Percentiles rank a stretch among this genome's conserved stretches.
These are phyloP conservation scores for Viola odorata DNA, from an alignment of 345 rosid species.

Conservation along the genomic window DNA sequence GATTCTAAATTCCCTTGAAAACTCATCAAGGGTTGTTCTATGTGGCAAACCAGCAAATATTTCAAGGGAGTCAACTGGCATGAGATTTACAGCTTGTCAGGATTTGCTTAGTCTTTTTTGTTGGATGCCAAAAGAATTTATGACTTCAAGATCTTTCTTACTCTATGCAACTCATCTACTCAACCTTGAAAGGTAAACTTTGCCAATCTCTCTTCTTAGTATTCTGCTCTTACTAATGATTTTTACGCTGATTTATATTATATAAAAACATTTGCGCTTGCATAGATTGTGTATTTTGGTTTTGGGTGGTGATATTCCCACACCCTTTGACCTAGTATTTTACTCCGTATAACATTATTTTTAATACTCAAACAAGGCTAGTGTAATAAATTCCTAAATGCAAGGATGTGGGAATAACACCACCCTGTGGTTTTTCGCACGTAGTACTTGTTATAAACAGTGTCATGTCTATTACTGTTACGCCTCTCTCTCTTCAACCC, in stretches of 20 bases:
- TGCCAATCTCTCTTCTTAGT: neutral
- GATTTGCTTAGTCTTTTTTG: constrained; percentile 55
- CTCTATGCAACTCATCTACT: constrained; percentile 45
- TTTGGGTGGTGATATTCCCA: neutral
- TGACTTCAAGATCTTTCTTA: constrained; percentile 52
- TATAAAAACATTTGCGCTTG: too few relatives aligned
- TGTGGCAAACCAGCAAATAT: constrained; percentile 3
- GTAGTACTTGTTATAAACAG: neutral
- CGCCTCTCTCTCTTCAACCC: neutral
- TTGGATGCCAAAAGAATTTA: constrained; percentile 70
- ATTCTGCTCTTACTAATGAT: too few relatives aligned
- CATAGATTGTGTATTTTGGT: neutral
- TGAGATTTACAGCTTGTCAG: constrained; percentile 48
- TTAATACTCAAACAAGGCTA: too few relatives aligned
- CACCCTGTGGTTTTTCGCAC: neutral
- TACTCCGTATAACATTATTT: too few relatives aligned
- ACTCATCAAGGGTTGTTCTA: constrained; percentile 21
- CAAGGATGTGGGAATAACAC: neutral
- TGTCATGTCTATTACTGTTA: neutral
- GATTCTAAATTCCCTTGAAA: constrained; percentile 45
- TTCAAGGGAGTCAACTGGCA: constrained; percentile 11
- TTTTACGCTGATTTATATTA: too few relatives aligned
- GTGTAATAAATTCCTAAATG: too few relatives aligned
- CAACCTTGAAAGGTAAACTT: constrained; percentile 68
- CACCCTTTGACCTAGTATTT: neutral